Evolutionary conservation across 495 filamentous ascomycete genomes (phyloP).

Genomic region (Xylaria telfairii): DNA sequence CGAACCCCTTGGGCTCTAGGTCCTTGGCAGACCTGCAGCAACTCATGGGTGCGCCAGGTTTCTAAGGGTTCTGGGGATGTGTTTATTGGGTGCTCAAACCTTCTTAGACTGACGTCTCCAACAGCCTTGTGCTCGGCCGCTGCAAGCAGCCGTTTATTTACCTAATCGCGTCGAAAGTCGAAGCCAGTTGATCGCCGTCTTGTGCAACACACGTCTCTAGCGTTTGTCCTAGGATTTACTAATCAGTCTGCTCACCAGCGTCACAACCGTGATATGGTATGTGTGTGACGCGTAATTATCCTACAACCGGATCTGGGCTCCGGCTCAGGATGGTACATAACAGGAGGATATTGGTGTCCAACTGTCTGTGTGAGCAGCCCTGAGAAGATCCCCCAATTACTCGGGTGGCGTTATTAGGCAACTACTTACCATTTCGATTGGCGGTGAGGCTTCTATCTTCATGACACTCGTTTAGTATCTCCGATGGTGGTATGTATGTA

Average conservation of each 20-base stretch:
- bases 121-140: not conserved
- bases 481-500: not conserved
- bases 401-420: not conserved
- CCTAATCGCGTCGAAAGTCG: not conserved
- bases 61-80: not conserved
- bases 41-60: not conserved
- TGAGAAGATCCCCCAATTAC: not conserved
- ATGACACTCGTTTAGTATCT: not conserved
- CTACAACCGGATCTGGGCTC: not conserved
- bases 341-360: not conserved
- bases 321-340: not conserved
- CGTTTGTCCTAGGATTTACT: not conserved
- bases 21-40: not conserved
- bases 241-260: not conserved
- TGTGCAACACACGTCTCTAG: not conserved
- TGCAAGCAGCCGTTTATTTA: slow-evolving; percentile 1
- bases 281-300: not conserved
- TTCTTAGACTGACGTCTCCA: not conserved
- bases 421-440: not conserved
- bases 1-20: not conserved
- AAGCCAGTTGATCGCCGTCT: not conserved
- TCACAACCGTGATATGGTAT: not conserved
- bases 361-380: not conserved
- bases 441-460: not conserved
- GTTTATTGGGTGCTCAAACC: not conserved